Evolutionary conservation across 805 yeast species (phyloP).

Genomic region (Candida odintsovae): DNA sequence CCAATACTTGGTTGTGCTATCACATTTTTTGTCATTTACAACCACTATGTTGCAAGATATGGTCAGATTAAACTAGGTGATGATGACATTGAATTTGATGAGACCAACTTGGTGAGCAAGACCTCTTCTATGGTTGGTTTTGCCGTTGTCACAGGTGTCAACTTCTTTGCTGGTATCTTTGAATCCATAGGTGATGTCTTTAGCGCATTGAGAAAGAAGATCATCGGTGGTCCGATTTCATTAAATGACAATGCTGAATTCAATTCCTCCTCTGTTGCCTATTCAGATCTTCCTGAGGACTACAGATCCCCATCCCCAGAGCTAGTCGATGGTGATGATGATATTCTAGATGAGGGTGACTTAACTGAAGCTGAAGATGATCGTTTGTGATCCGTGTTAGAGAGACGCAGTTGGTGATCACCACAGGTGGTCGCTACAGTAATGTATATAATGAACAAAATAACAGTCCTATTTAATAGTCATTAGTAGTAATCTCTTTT

Average conservation of each 20-base stretch:
- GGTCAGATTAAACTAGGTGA: conserved; percentile 86
- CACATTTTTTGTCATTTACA: conserved; percentile 68
- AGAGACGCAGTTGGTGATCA: background rate
- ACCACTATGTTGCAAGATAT: conserved; percentile 72
- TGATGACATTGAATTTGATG: conserved; percentile 65
- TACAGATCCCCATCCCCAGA: conserved; percentile 14
- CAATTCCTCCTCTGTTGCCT: conserved; percentile 9
- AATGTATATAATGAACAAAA: background rate
- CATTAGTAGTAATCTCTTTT: background rate
- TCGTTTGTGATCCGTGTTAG: conserved; percentile 7
- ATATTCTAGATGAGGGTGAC: conserved; percentile 26
- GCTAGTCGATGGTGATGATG: conserved; percentile 18
- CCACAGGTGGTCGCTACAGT: background rate
- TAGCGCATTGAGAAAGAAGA: conserved; percentile 16
- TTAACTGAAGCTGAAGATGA: conserved; percentile 24
- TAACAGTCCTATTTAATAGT: background rate
- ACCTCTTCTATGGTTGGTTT: conserved; percentile 25
- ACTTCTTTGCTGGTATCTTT: conserved; percentile 16
- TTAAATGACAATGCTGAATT: conserved; percentile 11
- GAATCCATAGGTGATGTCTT: background rate
- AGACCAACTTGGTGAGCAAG: conserved; percentile 54
- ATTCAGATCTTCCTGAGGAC: conserved; percentile 7
- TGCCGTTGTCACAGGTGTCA: conserved; percentile 26
- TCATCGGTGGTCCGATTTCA: conserved; percentile 13
- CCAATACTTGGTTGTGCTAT: conserved; percentile 50